phyloP scores from a whole-genome alignment of 2,329 filamentous ascomycete species.

The Diaporthe capsici region DNA sequence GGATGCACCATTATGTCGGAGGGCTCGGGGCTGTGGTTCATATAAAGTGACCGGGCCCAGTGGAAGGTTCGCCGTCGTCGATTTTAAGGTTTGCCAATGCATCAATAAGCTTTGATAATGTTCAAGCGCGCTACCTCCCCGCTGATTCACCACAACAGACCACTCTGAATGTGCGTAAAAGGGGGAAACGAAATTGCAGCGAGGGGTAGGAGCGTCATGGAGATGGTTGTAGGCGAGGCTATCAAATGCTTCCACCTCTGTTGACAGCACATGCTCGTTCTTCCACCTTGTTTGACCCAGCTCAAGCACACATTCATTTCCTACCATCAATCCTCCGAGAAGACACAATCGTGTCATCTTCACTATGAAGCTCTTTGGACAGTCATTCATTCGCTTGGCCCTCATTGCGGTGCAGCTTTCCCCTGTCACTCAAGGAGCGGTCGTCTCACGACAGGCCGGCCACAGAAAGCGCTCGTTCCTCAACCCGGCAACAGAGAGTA shows the following conservation, averaged over 20 bases:
- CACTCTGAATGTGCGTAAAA: not conserved
- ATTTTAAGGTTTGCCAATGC: slow-evolving; percentile 18
- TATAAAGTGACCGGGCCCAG: not conserved
- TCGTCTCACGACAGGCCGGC: not conserved
- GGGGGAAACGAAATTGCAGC: slow-evolving; percentile 12
- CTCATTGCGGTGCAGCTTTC: not conserved
- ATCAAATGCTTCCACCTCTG: not conserved
- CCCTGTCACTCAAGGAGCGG: not conserved
- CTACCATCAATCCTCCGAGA: too few relatives aligned
- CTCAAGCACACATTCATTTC: not conserved
- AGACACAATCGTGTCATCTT: too few relatives aligned
- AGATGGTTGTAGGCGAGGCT: not conserved
- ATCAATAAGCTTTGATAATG: slow-evolving; percentile 15
- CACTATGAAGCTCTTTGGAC: slow-evolving; percentile 3
- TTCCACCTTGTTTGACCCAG: not conserved
- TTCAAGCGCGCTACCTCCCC: not conserved
- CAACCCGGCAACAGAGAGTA: not conserved
- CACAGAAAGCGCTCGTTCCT: slow-evolving; percentile 9
- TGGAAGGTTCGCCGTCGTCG: not conserved
- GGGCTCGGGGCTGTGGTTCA: not conserved
- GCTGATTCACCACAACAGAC: not conserved
- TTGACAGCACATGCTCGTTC: not conserved
- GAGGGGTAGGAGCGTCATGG: slow-evolving; percentile 1
- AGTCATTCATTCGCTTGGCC: not conserved
- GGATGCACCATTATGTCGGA: too few relatives aligned